These are phyloP conservation scores for Phytophthora pisi DNA, from an alignment of 352 stramenopile genomes.

Conservation along the genomic window DNA sequence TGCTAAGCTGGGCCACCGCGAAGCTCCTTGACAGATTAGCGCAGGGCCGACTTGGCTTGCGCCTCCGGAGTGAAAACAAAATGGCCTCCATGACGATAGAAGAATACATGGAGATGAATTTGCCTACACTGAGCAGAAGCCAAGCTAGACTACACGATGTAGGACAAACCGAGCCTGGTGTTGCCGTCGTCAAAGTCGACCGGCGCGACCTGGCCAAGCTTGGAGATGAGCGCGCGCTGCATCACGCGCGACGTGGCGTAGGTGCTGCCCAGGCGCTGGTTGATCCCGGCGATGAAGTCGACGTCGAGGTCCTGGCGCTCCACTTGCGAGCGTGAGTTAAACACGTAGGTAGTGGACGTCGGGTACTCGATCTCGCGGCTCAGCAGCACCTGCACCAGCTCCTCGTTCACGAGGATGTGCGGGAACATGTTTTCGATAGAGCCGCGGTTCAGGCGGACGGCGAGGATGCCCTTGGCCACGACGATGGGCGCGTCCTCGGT, in stretches of 20 bases:
- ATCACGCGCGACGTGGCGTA: constrained; percentile 39
- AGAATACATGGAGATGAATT: constrained; percentile 2
- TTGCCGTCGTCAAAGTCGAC: not conserved
- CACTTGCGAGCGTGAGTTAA: constrained; percentile 56
- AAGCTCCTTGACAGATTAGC: not conserved
- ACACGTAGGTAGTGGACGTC: constrained; percentile 60
- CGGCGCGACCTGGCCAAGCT: constrained; percentile 18
- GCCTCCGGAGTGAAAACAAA: not conserved
- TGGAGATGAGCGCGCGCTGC: constrained; percentile 41
- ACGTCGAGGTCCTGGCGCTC: constrained; percentile 58
- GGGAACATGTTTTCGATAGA: constrained; percentile 78
- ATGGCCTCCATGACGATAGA: not conserved
- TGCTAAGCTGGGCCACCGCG: not conserved
- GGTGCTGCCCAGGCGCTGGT: constrained; percentile 35
- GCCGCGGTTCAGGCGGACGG: constrained; percentile 52
- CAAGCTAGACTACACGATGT: constrained; percentile 17
- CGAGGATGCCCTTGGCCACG: constrained; percentile 44
- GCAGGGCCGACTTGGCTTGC: not conserved
- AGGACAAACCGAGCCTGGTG: constrained; percentile 6
- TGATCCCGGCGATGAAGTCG: constrained; percentile 63
- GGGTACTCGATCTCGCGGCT: constrained; percentile 56
- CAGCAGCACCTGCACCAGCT: constrained; percentile 63
- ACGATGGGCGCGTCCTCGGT: constrained; percentile 55
- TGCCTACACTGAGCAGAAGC: not conserved
- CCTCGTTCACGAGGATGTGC: constrained; percentile 58